Conservation (phyloP, 2,329 filamentous ascomycete species). For the Pseudocercospora fuligena region DNA sequence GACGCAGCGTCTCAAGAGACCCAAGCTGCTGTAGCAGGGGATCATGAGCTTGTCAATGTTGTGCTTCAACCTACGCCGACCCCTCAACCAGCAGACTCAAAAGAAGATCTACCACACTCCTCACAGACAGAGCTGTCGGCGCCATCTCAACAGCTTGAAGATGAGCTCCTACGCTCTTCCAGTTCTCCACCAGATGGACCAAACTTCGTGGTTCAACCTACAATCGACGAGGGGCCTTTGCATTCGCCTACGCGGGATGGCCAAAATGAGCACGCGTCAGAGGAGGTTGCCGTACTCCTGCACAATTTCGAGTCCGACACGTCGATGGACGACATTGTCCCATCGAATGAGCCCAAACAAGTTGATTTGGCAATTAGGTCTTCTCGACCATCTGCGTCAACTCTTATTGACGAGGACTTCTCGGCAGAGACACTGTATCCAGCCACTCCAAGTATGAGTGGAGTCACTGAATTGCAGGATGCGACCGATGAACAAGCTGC, state of each 20-base stretch:
- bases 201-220: background rate
- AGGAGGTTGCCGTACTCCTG: background rate
- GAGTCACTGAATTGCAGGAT: background rate
- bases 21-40: background rate
- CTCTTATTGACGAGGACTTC: background rate
- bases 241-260: background rate
- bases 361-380: background rate
- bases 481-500: background rate
- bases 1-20: background rate
- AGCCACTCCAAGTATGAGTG: background rate
- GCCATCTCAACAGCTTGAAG: constrained; percentile 11
- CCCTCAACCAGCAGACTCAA: background rate
- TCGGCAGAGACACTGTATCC: background rate
- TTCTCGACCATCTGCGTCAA: background rate
- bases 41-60: background rate
- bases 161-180: constrained; percentile 3
- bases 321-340: background rate
- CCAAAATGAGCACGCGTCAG: background rate
- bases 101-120: no score
- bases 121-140: background rate
- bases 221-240: background rate
- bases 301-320: background rate
- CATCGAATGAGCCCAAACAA: background rate
- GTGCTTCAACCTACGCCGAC: background rate
- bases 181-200: background rate